Percentiles rank a stretch among this genome's conserved stretches.
These are phyloP conservation scores for Delphinella strobiligena DNA, from an alignment of 2,329 filamentous ascomycete genomes.

Conservation along the genomic window DNA sequence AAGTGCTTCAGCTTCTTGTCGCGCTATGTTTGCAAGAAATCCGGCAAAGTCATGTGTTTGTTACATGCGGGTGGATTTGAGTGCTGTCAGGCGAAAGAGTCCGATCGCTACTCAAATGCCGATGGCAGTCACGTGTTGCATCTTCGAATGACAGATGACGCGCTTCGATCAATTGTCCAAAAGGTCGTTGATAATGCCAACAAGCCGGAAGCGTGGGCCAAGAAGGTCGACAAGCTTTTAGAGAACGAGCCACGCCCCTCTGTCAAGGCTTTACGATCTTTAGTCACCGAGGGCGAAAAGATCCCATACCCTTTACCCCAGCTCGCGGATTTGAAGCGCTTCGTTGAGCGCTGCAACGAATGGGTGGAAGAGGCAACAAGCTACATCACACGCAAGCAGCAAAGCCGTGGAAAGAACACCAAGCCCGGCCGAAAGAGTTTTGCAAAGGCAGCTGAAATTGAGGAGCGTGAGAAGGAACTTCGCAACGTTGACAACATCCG, in stretches of 20 bases:
- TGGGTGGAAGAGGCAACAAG: conserved; percentile 96
- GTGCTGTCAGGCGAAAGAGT: conserved; percentile 61
- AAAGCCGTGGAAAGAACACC: conserved; percentile 91
- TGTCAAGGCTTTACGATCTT: conserved; percentile 69
- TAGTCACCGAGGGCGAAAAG: conserved; percentile 88
- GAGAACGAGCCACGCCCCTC: conserved; percentile 75
- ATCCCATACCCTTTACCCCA: conserved; percentile 84
- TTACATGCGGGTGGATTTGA: conserved; percentile 67
- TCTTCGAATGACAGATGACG: conserved; percentile 65
- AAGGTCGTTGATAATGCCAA: conserved; percentile 79
- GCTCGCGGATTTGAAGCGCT: conserved; percentile 68
- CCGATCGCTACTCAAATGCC: conserved; percentile 49
- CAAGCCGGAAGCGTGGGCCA: conserved; percentile 77
- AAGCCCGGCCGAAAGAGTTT: conserved; percentile 68
- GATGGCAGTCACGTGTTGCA: conserved; percentile 55
- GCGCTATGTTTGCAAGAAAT: conserved; percentile 72
- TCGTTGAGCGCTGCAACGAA: conserved; percentile 92
- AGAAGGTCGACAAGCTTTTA: conserved; percentile 75
- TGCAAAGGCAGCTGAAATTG: conserved; percentile 61
- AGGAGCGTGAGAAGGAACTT: conserved; percentile 71
- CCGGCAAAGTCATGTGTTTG: conserved; percentile 72
- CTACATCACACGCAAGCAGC: conserved; percentile 94
- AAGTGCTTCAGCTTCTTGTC: conserved; percentile 88
- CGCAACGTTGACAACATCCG: conserved; percentile 83
- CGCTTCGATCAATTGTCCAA: conserved; percentile 52